Base-by-base conservation (phyloP, 75 land plant genomes). In the Chamaecyparis obtusa region DNA sequence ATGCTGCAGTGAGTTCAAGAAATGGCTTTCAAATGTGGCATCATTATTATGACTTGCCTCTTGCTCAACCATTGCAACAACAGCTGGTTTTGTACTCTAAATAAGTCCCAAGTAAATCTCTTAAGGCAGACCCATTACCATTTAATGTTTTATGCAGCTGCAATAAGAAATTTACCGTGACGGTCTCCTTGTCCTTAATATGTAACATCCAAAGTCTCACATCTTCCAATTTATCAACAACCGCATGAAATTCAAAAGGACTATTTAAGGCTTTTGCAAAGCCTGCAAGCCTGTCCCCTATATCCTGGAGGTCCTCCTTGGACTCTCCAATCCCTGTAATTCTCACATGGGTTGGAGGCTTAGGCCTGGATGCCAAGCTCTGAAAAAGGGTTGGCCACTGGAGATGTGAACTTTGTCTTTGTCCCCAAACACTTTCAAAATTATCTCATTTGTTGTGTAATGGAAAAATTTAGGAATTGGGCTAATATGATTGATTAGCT, bases 201-300 rank as follows among this genome's bases (percentile, higher is more conserved):
- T 98, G 98, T 64, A 98, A 93, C 99, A 98, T 98, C 99, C 99
- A 98, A 35, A 98, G 88, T 91, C 99, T 92, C 57, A 98, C 95
- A 83, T 98, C 99, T 49, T 96, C 99, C 79, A 96, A 89, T 86
- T 92, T 83, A 72, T 98, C 99, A 55, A 95, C 96, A 21, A 96
- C 99, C 5, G 93, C 89, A 48, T 98, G 99, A 86, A 96, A 98
- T 86, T 94, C 97, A 33, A 98, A 94, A 0, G 92, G 92, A 51
- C 96, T 87, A 51, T 91, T 93, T 87, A 96, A 44, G 35, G 91
- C 93, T 51, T 89, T 93, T 13, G 99, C 99, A 84, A 98, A 91
- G 37, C 93, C 93, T 0, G 95, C 91, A 13, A 98, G 91, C 49
- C 98, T 85, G 49, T 93, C 97, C 4, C 99, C 99, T 11, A 95